Base-by-base conservation (phyloP, 768 basidiomycete species). In the Hemileccinum impolitum region DNA sequence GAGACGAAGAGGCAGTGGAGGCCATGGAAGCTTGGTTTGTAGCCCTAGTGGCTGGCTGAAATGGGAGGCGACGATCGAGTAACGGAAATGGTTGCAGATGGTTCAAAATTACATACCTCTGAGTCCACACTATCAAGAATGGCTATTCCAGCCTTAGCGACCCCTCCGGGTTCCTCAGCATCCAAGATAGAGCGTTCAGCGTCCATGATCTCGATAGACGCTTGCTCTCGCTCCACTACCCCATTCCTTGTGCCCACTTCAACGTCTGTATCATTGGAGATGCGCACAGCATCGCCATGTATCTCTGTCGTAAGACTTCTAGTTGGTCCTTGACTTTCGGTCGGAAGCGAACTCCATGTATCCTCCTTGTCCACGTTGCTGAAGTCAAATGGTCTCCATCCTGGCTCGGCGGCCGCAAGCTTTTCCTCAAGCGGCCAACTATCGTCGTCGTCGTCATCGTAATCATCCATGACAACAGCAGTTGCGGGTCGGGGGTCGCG, bases 391-490 rank as follows among this genome's bases (percentile, higher is more conserved):
- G 76, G 72, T 14, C 78, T 78, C 87, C 87, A 89, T 51, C 75
- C 70, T 47, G 68, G 76, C 31, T 78, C 72, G 10, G 72, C 75
- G 34, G 72, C 71, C 1, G 76, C 70, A 47, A 85, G 65, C 55
- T 81, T 84, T 54, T 85, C 85, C 35, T 85, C 80, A 23, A 86
- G 67, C 10, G 83, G 84, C 87, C 86, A 90, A 60, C 87, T 88
- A 58, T 89, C 86, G 10, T 77, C 76, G 44, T 62, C 59, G 54
- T 88, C 86, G 19, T 72, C 72, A 47, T 84, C 82, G 39, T 84
- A 82, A 39, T 82, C 80, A 13, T 65, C 64, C 17, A 35, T 10
- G 9, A 37, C 30, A 26, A 23, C 39, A 8, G 19, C 42, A n/a
- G 18, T 14, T 18, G 34, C n/a, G 15, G 23, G 41, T 25, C 19